These are phyloP conservation scores for Flaveria bidentis DNA, from an alignment of 129 eudicot species.

Conservation along the genomic window DNA sequence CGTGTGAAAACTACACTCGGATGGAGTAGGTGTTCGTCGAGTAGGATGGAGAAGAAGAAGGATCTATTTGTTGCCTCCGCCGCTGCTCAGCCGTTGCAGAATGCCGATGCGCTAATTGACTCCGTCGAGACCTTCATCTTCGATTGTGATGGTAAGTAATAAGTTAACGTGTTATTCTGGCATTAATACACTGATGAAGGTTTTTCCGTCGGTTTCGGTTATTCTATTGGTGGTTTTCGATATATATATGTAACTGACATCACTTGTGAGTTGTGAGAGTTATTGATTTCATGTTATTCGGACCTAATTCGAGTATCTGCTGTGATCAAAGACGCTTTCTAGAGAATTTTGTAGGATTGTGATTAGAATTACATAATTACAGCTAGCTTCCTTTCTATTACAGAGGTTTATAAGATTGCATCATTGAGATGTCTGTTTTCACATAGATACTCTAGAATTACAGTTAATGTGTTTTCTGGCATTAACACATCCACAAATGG, in stretches of 20 bases:
- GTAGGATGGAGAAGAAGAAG: slow-evolving; percentile 42
- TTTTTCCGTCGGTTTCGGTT: slow-evolving; percentile 1
- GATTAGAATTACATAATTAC: not conserved
- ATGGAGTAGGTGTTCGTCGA: slow-evolving; percentile 30
- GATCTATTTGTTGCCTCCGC: slow-evolving; percentile 43
- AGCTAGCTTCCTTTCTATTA: not conserved
- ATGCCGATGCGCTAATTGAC: slow-evolving; percentile 78
- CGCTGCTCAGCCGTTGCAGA: slow-evolving; percentile 62
- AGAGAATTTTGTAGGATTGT: not conserved
- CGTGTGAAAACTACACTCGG: slow-evolving; percentile 11
- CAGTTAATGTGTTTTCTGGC: no score
- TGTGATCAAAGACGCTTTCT: not conserved
- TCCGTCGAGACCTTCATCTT: slow-evolving; percentile 98
- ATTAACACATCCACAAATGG: no score
- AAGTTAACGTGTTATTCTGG: not conserved
- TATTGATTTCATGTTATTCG: not conserved
- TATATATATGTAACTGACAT: not conserved
- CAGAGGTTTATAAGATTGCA: not conserved
- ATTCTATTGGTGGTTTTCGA: not conserved
- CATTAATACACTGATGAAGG: not conserved
- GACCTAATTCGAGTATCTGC: slow-evolving; percentile 4
- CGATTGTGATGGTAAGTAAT: slow-evolving; percentile 80
- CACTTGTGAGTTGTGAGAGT: no score
- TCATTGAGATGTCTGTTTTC: not conserved
- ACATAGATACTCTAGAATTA: no score